These are phyloP conservation scores for Anisogramma anomala DNA, from an alignment of 2,329 filamentous ascomycete genomes.

Conservation along the genomic window DNA sequence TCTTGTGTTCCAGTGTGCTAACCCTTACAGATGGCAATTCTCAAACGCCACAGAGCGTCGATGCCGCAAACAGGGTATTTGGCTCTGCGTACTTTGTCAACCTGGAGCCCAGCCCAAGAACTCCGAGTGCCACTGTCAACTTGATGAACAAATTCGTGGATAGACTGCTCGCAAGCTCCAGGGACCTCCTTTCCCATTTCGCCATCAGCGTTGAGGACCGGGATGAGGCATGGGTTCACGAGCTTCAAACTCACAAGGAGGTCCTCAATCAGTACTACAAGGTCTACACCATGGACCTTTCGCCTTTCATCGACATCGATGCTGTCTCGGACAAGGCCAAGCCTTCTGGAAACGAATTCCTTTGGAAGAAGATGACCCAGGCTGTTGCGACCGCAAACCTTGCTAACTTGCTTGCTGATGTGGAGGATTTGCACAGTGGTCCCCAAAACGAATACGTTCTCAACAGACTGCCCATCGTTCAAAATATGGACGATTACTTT, in stretches of 20 bases:
- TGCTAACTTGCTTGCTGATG: constrained; percentile 23
- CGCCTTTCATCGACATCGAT: constrained; percentile 9
- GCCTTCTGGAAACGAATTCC: not conserved
- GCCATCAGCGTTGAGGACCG: constrained; percentile 1
- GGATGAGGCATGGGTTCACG: constrained; percentile 8
- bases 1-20: not conserved
- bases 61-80: constrained; percentile 5
- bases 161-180: constrained; percentile 2
- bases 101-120: constrained; percentile 6
- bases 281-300: constrained; percentile 4
- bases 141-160: constrained; percentile 15
- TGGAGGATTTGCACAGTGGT: constrained; percentile 15
- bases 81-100: not conserved
- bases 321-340: constrained; percentile 6
- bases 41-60: constrained; percentile 6
- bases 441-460: constrained; percentile 12
- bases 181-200: constrained; percentile 7
- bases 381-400: constrained; percentile 23
- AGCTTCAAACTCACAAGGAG: constrained; percentile 7
- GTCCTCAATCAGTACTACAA: constrained; percentile 6
- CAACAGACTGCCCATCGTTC: constrained; percentile 21
- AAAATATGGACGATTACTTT: constrained; percentile 13
- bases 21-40: constrained; percentile 1
- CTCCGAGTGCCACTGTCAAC: constrained; percentile 6
- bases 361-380: constrained; percentile 9